Conservation (phyloP, 139 green algal species). For the Edaphochlamys debaryana region DNA sequence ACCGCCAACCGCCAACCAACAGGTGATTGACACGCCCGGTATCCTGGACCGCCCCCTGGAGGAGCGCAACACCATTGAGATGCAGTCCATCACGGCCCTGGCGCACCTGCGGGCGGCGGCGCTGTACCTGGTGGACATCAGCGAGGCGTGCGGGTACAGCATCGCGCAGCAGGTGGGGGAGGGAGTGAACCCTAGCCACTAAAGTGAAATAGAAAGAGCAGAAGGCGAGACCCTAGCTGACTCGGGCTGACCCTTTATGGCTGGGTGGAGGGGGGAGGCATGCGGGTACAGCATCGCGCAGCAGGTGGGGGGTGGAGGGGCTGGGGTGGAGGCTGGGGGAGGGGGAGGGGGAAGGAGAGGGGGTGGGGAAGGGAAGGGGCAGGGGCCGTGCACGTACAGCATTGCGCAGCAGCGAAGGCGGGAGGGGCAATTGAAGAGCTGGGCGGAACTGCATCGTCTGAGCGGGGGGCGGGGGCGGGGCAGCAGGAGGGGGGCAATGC, state of each 20-base stretch:
- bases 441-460: too few relatives aligned
- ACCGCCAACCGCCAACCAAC: too few relatives aligned
- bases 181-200: not conserved
- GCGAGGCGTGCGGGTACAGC: slow-evolving; percentile 95
- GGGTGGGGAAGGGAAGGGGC: not conserved
- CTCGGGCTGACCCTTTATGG: too few relatives aligned
- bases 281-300: slow-evolving; percentile 95
- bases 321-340: too few relatives aligned
- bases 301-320: slow-evolving; percentile 65
- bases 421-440: too few relatives aligned
- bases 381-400: too few relatives aligned
- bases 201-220: not conserved
- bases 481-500: too few relatives aligned
- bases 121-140: slow-evolving; percentile 97
- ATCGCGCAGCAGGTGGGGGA: slow-evolving; percentile 85
- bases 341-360: too few relatives aligned
- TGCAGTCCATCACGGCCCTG: slow-evolving; percentile 96
- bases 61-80: slow-evolving; percentile 99
- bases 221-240: too few relatives aligned
- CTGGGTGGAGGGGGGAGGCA: slow-evolving; percentile 68
- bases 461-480: too few relatives aligned
- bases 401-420: too few relatives aligned
- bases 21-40: slow-evolving; percentile 98
- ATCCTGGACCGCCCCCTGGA: slow-evolving; percentile 98
- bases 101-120: slow-evolving; percentile 97